Base-by-base conservation (phyloP, 352 stramenopile species). In the Thraustotheca clavata region DNA sequence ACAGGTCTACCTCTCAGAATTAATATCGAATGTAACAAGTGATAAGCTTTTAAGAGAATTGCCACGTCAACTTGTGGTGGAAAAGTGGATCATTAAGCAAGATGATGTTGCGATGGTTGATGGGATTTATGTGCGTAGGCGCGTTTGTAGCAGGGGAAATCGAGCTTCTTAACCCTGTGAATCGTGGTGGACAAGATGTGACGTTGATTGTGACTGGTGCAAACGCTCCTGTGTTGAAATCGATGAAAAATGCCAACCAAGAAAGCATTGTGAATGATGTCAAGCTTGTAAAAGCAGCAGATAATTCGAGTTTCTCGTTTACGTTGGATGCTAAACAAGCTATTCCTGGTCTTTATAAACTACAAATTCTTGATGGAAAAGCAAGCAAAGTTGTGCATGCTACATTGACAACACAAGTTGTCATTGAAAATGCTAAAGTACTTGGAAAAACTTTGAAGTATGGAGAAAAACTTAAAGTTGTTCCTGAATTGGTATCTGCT, bases 321-420 rank as follows among this genome's bases (percentile, higher is more conserved):
- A 54, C 24, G 36, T 26, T 65, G 26, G 27, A 39, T 16, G 38
- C 9, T 11, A 33, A 5, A 9, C 27, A 54, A 32, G 57, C 57
- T 9, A 6, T 38, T 1, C 38, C 57, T 3, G 57, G 57, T 8
- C 57, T 65, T 18, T 65, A 65, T 46, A 65, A 55, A 32, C 38
- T 65, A 14, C 57, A 54, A 3, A 1, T 65, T 8, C 12, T 40
- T 14, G 57, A 65, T 48, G 57, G 57, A 2, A 54, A 65, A 31
- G 22, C 31, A 20, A 65, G 57, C 57, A 65, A 54, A 27, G 57
- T 54, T 18, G 27, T 65, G 9, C 57, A 65, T 54, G 36, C 57
- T 22, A 54, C 38, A 20, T 41, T 93, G n/a, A 87, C 76, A 12
- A 80, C 84, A 26, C 70, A 78, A 4, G 84, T 88, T 47, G 65